A percentile compares a stretch with the other conserved stretches of the same genome.
phyloP scores from a whole-genome alignment of 352 stramenopile genomes.

The Aphanomyces invadans region DNA sequence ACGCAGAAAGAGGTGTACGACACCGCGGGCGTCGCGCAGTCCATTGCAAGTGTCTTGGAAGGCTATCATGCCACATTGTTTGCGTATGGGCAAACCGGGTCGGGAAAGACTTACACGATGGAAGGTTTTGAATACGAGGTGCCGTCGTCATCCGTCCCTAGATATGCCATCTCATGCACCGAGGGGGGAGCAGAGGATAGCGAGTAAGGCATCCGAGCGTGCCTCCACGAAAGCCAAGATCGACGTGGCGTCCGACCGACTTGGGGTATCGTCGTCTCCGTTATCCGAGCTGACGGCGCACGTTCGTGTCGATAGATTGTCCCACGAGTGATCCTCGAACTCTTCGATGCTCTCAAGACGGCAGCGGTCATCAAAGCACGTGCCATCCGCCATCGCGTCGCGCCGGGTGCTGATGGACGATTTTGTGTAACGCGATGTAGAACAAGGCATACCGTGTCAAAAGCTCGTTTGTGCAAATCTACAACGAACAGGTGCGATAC shows the following conservation, averaged over 20 bases:
- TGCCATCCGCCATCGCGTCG: too few relatives aligned
- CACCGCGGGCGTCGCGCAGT: constrained; percentile 17
- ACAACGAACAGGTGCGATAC: constrained; percentile 32
- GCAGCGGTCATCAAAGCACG: constrained; percentile 15
- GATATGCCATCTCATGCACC: background rate
- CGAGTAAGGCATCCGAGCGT: background rate
- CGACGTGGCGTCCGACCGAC: constrained; percentile 24
- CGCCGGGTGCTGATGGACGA: too few relatives aligned
- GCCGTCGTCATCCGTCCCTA: background rate
- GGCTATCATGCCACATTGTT: constrained; percentile 41
- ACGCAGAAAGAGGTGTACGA: constrained; percentile 24
- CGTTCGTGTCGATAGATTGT: constrained; percentile 32
- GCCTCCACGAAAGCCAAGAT: constrained; percentile 17
- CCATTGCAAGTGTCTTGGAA: constrained; percentile 24
- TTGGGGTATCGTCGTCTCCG: constrained; percentile 31
- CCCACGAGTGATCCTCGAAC: constrained; percentile 38
- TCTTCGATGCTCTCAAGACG: constrained; percentile 33
- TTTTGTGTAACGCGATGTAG: background rate
- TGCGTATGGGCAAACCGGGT: constrained; percentile 50
- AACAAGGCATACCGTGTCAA: constrained; percentile 41
- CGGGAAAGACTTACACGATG: constrained; percentile 54
- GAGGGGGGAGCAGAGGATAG: background rate
- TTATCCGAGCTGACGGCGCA: background rate
- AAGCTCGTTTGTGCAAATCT: constrained; percentile 41
- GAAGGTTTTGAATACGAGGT: constrained; percentile 55